Conservation (phyloP, 2,329 filamentous ascomycete species). For the Monosporascus sp. region DNA sequence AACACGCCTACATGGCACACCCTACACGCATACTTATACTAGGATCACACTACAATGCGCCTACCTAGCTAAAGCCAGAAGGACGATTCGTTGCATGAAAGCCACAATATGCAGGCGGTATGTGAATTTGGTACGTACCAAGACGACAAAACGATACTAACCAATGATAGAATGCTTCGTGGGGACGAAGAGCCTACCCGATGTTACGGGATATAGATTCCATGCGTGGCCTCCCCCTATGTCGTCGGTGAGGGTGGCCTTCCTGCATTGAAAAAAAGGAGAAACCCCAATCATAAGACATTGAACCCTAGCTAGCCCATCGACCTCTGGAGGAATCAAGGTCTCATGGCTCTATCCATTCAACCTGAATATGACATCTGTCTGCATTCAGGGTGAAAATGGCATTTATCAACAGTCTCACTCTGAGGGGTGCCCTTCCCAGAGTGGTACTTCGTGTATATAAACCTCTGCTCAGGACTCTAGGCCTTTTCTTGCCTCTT, state of each 20-base stretch:
- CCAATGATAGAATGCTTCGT: constrained; percentile 1
- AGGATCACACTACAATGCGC: too few relatives aligned
- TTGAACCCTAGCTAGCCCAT: not conserved
- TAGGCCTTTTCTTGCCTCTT: not conserved
- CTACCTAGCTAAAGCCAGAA: too few relatives aligned
- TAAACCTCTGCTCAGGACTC: not conserved
- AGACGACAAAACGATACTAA: not conserved
- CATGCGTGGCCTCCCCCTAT: not conserved
- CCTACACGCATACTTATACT: too few relatives aligned
- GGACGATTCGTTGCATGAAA: not conserved
- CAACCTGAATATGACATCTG: not conserved
- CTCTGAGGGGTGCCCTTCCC: not conserved
- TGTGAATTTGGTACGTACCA: not conserved
- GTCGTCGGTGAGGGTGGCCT: not conserved
- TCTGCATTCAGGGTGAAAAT: not conserved
- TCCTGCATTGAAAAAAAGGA: constrained; percentile 1
- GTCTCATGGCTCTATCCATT: not conserved
- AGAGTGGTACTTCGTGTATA: not conserved
- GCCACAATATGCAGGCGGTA: not conserved
- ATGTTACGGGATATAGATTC: too few relatives aligned
- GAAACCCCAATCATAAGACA: constrained; percentile 1
- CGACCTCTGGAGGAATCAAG: not conserved
- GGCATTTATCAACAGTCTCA: not conserved
- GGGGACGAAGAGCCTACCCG: too few relatives aligned
- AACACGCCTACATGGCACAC: too few relatives aligned